Evolutionary conservation across 345 rosid genomes (phyloP), one percentile per base, ranked within the genome.

Genomic region (Citrus medica): DNA sequence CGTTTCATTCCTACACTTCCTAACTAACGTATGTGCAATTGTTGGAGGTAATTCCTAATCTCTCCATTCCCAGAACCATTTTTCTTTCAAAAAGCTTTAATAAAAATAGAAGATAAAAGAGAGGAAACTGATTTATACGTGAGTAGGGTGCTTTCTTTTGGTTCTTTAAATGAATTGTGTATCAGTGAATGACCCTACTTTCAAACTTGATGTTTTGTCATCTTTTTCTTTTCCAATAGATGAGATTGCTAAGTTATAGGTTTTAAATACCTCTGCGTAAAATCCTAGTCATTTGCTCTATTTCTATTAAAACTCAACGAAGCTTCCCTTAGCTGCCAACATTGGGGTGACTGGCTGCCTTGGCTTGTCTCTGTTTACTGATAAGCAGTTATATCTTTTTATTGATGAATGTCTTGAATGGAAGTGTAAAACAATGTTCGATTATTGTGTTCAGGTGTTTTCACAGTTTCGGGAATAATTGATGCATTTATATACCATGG

Each of bases 401-500:
- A 5, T 76, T 56, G 33, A 37, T 27, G 40, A n/a, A 22, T 60
- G 32, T 65, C 58, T 32, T 58, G 30, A 64, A 62, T 65, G 25
- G 61, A 58, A 74, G 74, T 53, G 35, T 79, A 32, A 46, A 24
- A 32, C 51, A 30, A 71, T 74, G 56, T 69, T 76, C 30, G 60
- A 42, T 58, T 74, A 73, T 35, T 73, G 53, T 72, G 28, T 35
- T 72, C 89, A 94, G 98, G 98, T 73, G 90, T 96, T 75, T 96
- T 94, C 84, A 90, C 98, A 2, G 97, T 96, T 40, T 94, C 98
- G 8, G 97, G 95, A 73, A 94, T 96, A 83, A 72, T 96, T 73
- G 99, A 94, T 83, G 83, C 99, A 67, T 92, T 96, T 71, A 51
- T 94, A 76, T 94, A 92, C 78, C 97, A 96, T 82, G 97, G 98